These are phyloP conservation scores for Phalaenopsis aphrodite DNA, from an alignment of 106 monocot species.

Conservation along the genomic window DNA sequence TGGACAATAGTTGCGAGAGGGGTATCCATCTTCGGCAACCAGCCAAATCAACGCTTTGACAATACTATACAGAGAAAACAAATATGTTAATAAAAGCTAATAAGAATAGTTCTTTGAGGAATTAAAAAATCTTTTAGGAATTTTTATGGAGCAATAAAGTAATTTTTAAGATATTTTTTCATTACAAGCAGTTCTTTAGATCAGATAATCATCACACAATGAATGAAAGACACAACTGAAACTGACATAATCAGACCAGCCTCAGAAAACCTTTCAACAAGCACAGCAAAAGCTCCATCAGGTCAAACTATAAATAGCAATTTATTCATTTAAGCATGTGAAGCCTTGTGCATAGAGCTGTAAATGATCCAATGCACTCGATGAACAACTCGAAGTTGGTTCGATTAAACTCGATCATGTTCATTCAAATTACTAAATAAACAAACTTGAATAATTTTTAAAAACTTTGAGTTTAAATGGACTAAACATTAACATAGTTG, in stretches of 20 bases:
- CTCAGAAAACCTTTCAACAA: not conserved
- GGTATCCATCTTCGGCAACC: not conserved
- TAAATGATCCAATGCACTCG: too few species aligned
- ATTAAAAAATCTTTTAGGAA: not conserved
- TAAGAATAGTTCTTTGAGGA: not conserved
- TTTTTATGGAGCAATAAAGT: not conserved
- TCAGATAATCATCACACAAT: not conserved
- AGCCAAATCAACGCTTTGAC: slow-evolving; percentile 4
- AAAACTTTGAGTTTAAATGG: too few species aligned
- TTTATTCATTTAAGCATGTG: too few species aligned
- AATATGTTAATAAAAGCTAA: not conserved
- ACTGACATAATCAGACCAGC: not conserved
- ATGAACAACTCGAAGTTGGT: too few species aligned
- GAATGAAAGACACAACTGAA: not conserved
- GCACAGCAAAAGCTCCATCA: not conserved
- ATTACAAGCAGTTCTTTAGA: not conserved
- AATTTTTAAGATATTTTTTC: not conserved
- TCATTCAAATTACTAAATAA: too few species aligned
- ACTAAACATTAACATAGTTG: too few species aligned
- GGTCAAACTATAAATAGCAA: not conserved
- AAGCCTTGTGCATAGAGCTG: too few species aligned
- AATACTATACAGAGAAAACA: not conserved
- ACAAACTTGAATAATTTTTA: too few species aligned
- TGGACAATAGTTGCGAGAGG: not conserved
- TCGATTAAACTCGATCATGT: too few species aligned